These are phyloP conservation scores for Acidiella bohemica DNA, from an alignment of 495 filamentous ascomycete species.

Conservation along the genomic window DNA sequence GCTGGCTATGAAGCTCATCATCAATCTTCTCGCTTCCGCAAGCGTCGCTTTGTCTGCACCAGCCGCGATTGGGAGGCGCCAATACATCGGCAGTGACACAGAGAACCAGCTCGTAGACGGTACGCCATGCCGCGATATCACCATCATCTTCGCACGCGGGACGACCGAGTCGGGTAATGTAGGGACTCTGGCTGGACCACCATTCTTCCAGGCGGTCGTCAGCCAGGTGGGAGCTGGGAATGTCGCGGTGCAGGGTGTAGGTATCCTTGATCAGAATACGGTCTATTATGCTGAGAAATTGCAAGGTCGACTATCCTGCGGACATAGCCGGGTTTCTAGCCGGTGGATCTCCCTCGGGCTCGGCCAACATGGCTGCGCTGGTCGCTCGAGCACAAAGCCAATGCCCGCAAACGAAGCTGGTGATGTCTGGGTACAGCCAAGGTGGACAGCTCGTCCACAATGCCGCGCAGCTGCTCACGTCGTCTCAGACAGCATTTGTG, in stretches of 20 bases:
- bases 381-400: conserved; percentile 14
- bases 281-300: neutral
- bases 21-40: too few species aligned
- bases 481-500: conserved; percentile 16
- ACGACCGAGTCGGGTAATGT: conserved; percentile 28
- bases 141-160: conserved; percentile 29
- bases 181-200: conserved; percentile 23
- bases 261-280: neutral
- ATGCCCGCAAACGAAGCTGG: conserved; percentile 24
- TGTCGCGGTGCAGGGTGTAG: conserved; percentile 24
- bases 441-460: conserved; percentile 24
- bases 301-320: conserved; percentile 7
- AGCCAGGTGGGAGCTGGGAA: conserved; percentile 14
- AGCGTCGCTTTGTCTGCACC: too few species aligned
- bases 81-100: conserved; percentile 2
- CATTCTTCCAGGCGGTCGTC: conserved; percentile 21
- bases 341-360: conserved; percentile 3
- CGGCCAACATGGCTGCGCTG: conserved; percentile 4
- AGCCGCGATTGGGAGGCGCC: too few species aligned
- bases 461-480: conserved; percentile 17
- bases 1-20: too few species aligned
- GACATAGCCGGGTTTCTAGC: conserved; percentile 1
- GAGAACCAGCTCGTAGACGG: conserved; percentile 9
- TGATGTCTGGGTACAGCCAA: conserved; percentile 23
- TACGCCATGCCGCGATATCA: conserved; percentile 16